Evolutionary conservation across 2,329 filamentous ascomycete genomes (phyloP), one percentile per base, ranked within the genome.

Genomic region (Cadophora sp.): DNA sequence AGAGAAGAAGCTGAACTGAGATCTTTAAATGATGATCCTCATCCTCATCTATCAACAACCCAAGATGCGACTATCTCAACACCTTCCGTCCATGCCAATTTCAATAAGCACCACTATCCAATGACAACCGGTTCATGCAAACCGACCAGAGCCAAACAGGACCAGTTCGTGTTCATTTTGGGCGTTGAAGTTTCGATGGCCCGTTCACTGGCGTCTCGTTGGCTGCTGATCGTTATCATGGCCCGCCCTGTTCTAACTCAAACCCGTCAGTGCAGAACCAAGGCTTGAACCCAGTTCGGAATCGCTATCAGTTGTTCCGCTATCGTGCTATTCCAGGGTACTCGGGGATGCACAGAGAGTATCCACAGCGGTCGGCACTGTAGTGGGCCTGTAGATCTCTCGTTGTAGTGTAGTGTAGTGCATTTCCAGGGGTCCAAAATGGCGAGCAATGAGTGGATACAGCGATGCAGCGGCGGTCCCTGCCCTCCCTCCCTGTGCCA

Each of bases 401-500:
- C n/a, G n/a, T n/a, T n/a, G n/a, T n/a, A n/a, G n/a, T 16, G 5
- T 27, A n/a, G 31, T 59, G 22, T 26, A 40, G 34, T 43, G 56
- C 22, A 19, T 59, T 22, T 59, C 22, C 31, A 40, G 56, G 56
- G 56, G 56, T 59, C 34, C 22, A 37, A 7, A 8, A 59, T 19
- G 51, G 7, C 9, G 26, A 27, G 50, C 50, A 19, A 29, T 51
- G 22, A 51, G 22, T 51, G 48, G 48, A 53, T 11, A 27, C 40
- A 16, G 40, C 16, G 4, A 37, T 37, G 34, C 34, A 37, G 9
- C 34, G 31, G 43, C 43, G 43, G 19, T 48, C 43, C 19, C 19
- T 40, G 31, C 55, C 56, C 43, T 40, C 55, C 55, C 43, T 40
- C 55, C 55, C 56, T 59, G 56, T 43, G 56, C 56, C 31, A 59